These are phyloP conservation scores for Trichosporon sp. DNA, from an alignment of 1,284 basidiomycete genomes.

Conservation along the genomic window DNA sequence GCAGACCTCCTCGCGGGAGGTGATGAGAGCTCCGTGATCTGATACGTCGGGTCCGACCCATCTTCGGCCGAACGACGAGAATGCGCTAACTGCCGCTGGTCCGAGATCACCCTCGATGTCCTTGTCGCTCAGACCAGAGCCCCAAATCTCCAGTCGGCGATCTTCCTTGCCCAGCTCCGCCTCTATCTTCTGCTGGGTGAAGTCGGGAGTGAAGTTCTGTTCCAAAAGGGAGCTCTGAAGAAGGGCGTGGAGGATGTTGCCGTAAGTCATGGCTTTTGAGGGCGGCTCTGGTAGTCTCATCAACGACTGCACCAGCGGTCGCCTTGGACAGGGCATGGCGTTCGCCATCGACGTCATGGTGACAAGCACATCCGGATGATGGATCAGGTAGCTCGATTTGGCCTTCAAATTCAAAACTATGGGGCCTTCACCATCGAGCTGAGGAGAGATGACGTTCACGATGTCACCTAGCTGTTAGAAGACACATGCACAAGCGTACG, in stretches of 20 bases:
- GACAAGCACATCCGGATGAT: constrained; percentile 81
- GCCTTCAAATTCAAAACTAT: constrained; percentile 39
- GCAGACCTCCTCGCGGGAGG: constrained; percentile 24
- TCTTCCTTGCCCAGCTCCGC: constrained; percentile 36
- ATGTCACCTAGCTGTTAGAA: constrained; percentile 58
- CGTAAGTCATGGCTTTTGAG: constrained; percentile 62
- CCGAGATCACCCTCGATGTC: constrained; percentile 43
- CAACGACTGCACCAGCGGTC: constrained; percentile 68
- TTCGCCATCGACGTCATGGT: constrained; percentile 81
- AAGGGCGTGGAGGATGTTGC: constrained; percentile 82
- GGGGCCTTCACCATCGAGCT: constrained; percentile 20
- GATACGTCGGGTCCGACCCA: constrained; percentile 34
- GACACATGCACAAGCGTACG: not conserved
- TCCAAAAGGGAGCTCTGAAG: constrained; percentile 66
- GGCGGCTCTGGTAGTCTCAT: constrained; percentile 52
- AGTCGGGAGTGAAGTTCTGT: constrained; percentile 31
- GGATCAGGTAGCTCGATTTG: constrained; percentile 55
- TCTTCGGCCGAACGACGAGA: constrained; percentile 40
- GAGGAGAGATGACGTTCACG: constrained; percentile 62
- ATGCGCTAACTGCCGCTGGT: constrained; percentile 33
- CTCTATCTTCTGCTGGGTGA: constrained; percentile 31
- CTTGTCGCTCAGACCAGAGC: constrained; percentile 39
- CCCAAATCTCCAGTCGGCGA: constrained; percentile 43
- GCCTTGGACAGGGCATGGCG: constrained; percentile 71
- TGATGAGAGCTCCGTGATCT: constrained; percentile 3